Evolutionary conservation across 257 asterid species (phyloP).

Genomic region (Vinca minor): DNA sequence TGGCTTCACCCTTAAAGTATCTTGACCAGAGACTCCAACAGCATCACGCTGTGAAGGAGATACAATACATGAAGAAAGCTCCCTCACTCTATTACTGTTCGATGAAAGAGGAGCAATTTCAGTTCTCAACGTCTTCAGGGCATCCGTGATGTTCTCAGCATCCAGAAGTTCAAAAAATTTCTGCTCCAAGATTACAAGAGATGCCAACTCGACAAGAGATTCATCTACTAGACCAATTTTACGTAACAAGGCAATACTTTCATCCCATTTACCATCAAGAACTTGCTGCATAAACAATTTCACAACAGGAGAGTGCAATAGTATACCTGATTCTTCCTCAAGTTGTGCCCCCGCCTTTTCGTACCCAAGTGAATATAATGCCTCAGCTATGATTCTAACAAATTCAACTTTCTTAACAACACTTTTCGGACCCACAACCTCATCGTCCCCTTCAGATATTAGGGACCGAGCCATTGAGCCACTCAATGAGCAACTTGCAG

Average conservation of each 20-base stretch:
- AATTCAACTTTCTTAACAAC: conserved; percentile 59
- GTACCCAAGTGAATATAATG: conserved; percentile 77
- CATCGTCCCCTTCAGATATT: conserved; percentile 51
- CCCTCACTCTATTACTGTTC: conserved; percentile 47
- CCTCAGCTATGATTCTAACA: conserved; percentile 67
- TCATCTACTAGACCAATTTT: conserved; percentile 50
- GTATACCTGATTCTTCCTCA: conserved; percentile 76
- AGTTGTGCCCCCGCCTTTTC: conserved; percentile 50
- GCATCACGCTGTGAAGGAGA: conserved; percentile 33
- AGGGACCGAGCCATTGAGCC: conserved; percentile 59
- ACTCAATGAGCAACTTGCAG: conserved; percentile 40
- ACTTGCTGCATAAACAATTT: conserved; percentile 59
- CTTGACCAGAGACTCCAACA: conserved; percentile 30
- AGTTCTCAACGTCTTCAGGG: conserved; percentile 69
- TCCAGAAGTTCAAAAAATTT: conserved; percentile 60
- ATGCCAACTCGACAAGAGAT: conserved; percentile 44
- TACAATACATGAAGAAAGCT: conserved; percentile 50
- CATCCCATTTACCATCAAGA: conserved; percentile 81
- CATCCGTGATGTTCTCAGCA: conserved; percentile 56
- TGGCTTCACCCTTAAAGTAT: conserved; percentile 29
- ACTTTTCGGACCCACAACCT: conserved; percentile 64
- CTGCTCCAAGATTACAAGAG: conserved; percentile 69
- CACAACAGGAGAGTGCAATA: conserved; percentile 47
- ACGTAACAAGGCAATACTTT: conserved; percentile 49
- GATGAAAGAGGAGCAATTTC: conserved; percentile 56